These are phyloP conservation scores for Sporothrix brasiliensis DNA, from an alignment of 2,329 filamentous ascomycete genomes.

Conservation along the genomic window DNA sequence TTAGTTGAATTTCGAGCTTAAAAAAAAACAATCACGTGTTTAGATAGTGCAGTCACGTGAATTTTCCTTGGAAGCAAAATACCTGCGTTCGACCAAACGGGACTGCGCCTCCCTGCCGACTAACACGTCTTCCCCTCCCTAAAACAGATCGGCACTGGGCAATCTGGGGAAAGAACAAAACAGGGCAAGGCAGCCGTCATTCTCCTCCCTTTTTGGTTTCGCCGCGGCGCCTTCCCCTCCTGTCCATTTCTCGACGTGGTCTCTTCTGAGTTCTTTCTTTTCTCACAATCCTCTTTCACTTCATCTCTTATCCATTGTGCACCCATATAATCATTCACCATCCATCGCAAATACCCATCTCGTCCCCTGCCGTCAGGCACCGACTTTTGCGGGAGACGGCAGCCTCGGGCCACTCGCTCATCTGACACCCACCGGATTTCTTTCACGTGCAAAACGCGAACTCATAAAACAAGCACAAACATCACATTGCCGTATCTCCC, in stretches of 20 bases:
- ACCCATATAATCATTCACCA: not conserved
- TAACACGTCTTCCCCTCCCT: conserved; percentile 9
- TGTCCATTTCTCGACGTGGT: not conserved
- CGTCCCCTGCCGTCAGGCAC: not conserved
- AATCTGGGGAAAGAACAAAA: conserved; percentile 19
- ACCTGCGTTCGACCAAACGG: not conserved
- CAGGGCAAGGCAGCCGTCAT: conserved; percentile 11
- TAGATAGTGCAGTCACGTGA: not conserved
- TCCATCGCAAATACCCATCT: not conserved
- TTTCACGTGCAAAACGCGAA: not conserved
- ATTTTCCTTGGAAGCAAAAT: not conserved
- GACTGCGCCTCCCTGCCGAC: not conserved
- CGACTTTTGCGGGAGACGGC: not conserved
- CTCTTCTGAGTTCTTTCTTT: not conserved
- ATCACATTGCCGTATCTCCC: too few relatives aligned
- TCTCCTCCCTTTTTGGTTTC: not conserved
- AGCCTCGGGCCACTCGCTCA: not conserved
- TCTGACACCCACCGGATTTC: not conserved
- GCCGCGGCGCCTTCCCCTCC: not conserved
- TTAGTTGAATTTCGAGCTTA: not conserved
- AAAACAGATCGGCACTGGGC: conserved; percentile 9
- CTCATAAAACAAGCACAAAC: not conserved
- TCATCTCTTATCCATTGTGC: not conserved
- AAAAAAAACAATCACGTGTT: too few relatives aligned
- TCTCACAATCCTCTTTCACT: not conserved